Evolutionary conservation across 177 flowering plant genomes (phyloP), one percentile per base, ranked within the genome.

Genomic region (Vitis hybrid): DNA sequence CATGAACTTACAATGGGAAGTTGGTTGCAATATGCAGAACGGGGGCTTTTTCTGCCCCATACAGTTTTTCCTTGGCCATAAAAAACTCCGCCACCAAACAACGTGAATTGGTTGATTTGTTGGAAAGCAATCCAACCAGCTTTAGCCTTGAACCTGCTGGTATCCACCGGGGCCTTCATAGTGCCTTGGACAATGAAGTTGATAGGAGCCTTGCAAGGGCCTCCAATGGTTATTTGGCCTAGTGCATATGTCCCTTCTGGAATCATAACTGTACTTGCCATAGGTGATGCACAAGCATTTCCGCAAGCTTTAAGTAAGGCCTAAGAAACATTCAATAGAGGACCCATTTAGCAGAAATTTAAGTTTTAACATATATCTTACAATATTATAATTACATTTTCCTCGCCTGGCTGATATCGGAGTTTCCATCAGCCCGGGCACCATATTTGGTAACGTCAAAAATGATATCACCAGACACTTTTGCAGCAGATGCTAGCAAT

Each of bases 231-330:
- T 8, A 62, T 31, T 10, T 20, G 26, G 0, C 71, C 50, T 7
- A 70, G n/a, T 3, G 26, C 2, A 61, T 13, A 79, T n/a, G 34
- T 59, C 2, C 79, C 82, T 3, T 10, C 14, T 0, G 77, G 82
- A 16, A 84, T 60, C 66, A 75, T 12, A 15, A 81, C 26, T 3
- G 15, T 75, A 39, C 78, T 57, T 2, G 75, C 18, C 14, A 49
- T 71, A 1, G 56, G 2, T 2, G 77, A 63, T 3, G 54, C 71
- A 62, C 87, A 82, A 1, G 87, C 88, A 7, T 20, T 71, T 56
- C 66, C 82, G 83, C 87, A 88, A 4, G 92, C 82, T n/a, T 15
- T 54, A 31, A 66, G 1, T 10, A 87, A 34, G 0, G 86, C 85
- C 86, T 82, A 34, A 34, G 34, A 55, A 15, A 45, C 7, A 63